phyloP scores from a whole-genome alignment of 75 land plant species.

The Picea sitchensis region DNA sequence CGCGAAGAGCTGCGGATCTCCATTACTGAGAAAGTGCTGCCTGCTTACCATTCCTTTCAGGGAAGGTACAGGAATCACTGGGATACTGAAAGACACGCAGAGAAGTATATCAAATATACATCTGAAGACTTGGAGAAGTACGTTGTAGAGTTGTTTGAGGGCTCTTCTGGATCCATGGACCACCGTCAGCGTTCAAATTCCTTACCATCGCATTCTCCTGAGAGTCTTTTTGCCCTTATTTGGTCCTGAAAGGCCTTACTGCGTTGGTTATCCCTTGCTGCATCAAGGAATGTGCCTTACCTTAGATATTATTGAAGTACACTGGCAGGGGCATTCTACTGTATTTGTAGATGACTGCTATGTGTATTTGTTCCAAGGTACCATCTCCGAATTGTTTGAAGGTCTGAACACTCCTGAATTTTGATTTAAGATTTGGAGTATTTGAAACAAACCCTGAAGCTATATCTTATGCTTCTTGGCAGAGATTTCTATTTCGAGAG shows the following conservation, averaged over 20 bases:
- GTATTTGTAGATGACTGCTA: no score
- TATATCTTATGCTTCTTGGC: neutral
- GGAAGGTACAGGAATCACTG: conserved; percentile 63
- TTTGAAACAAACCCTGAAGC: neutral
- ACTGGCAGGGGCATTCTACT: no score
- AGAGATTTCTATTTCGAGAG: neutral
- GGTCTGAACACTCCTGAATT: neutral
- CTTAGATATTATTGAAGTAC: no score
- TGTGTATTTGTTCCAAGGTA: neutral
- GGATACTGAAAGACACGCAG: conserved; percentile 58
- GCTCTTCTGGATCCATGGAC: no score
- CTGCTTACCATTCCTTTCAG: conserved; percentile 80
- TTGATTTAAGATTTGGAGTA: neutral
- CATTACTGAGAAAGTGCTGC: conserved; percentile 72
- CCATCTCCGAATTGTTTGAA: neutral
- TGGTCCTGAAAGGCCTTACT: neutral
- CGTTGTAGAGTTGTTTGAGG: conserved; percentile 58
- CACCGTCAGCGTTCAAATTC: conserved; percentile 1
- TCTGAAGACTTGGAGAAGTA: conserved; percentile 70
- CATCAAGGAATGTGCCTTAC: no score
- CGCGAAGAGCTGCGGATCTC: conserved; percentile 77
- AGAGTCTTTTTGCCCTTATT: neutral
- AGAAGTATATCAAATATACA: conserved; percentile 76
- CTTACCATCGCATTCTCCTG: neutral
- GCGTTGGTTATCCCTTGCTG: no score